Base-by-base conservation (phyloP, 805 yeast species). In the Kurtzmaniella fragi region DNA sequence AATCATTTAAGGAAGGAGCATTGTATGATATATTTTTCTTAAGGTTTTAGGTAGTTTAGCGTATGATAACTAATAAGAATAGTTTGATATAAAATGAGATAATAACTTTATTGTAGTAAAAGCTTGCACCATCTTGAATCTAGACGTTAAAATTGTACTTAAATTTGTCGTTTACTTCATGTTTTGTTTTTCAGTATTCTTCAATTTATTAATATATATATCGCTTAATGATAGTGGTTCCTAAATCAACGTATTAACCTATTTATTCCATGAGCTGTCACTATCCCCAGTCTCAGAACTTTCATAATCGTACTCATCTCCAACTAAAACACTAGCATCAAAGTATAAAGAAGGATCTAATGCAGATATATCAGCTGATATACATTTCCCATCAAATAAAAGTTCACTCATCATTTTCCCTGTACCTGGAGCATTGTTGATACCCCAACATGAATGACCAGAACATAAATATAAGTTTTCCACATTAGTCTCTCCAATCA, bases 401-500 rank as follows among this genome's bases (percentile, higher is more conserved):
- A 91, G 53, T 62, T 91, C 98, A 46, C 95, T 80, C 81, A 91
- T 75, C 29, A 93, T 73, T 54, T 87, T 80, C n/a, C 99, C 99
- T 0, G 97, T 90, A 3, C 85, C 97, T 1, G 97, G 97, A 0
- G 96, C 96, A 61, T 93, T 91, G 64, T 91, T 93, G 46, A 91
- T 93, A 16, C 99, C 99, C 99, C 99, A 91, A 64, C 98, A 93
- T 12, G 96, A 84, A 61, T 91, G 99, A 0, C 98, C 99, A 12
- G 91, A 78, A 2, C 96, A 96, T 40, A 91, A 60, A 50, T 68
- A 84, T 44, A 91, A 66, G 43, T 82, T 80, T 16, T 75, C 78
- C 6, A 90, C 95, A 53, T 89, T 89, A 0, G 98, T 91, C 51
- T 86, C 91, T 34, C 99, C 99, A 49, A 91, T 82, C 39, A 93